A percentile compares a stretch with the other conserved stretches of the same genome.
These are phyloP conservation scores for Skeletonema potamos DNA, from an alignment of 108 stramenopile genomes.

Conservation along the genomic window DNA sequence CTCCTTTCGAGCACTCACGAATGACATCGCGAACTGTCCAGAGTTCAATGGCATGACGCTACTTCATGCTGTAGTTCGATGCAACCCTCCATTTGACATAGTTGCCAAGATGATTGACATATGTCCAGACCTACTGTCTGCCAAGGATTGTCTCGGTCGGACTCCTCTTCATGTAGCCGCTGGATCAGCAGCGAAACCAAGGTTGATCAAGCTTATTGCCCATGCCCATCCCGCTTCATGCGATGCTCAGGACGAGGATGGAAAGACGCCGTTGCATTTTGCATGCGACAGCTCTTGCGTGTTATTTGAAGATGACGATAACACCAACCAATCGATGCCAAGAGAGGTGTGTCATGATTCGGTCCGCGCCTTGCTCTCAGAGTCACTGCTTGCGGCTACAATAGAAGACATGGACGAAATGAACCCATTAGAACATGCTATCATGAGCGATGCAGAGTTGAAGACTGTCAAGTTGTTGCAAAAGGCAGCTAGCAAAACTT, in stretches of 20 bases:
- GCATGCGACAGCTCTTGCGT: constrained; percentile 30
- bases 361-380: no score
- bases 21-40: background rate
- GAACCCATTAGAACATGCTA: constrained; percentile 8
- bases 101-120: constrained; percentile 48
- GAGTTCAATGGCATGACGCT: constrained; percentile 18
- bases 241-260: constrained; percentile 51
- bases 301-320: constrained; percentile 7
- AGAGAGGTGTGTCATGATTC: background rate
- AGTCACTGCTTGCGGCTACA: background rate
- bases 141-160: constrained; percentile 57
- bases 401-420: constrained; percentile 9
- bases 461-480: constrained; percentile 9
- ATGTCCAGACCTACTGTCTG: constrained; percentile 55
- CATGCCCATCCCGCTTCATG: constrained; percentile 60
- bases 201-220: constrained; percentile 52
- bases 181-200: constrained; percentile 57
- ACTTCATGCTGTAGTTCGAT: constrained; percentile 2
- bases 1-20: background rate
- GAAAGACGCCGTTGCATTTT: constrained; percentile 72
- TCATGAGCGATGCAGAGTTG: background rate
- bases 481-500: background rate
- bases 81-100: constrained; percentile 23
- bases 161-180: constrained; percentile 76
- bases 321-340: background rate